Evolutionary conservation across 1,284 basidiomycete genomes (phyloP).

Genomic region (Bondarzewia mesenterica): DNA sequence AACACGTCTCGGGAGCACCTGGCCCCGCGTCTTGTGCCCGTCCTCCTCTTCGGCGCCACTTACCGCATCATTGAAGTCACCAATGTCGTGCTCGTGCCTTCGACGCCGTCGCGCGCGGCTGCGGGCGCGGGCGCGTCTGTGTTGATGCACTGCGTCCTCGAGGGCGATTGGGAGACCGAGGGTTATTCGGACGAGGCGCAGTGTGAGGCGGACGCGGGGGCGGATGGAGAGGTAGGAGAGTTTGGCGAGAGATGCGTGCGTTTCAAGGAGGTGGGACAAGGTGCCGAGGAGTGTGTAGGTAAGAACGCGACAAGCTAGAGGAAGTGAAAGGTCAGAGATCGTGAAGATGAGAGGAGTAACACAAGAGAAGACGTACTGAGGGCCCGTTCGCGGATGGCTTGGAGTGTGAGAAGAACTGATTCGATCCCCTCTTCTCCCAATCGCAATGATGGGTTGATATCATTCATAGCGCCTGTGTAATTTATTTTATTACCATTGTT

Average conservation of each 20-base stretch:
- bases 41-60: slow-evolving; percentile 12
- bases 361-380: slow-evolving; percentile 40
- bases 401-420: slow-evolving; percentile 52
- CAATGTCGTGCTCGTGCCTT: slow-evolving; percentile 11
- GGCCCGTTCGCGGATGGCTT: slow-evolving; percentile 57
- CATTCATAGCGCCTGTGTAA: slow-evolving; percentile 55
- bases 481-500: background rate
- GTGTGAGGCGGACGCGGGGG: slow-evolving; percentile 68
- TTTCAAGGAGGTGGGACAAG: slow-evolving; percentile 66
- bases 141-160: slow-evolving; percentile 53
- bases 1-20: slow-evolving; percentile 48
- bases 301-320: slow-evolving; percentile 70
- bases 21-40: slow-evolving; percentile 12
- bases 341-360: background rate
- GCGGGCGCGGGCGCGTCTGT: slow-evolving; percentile 15
- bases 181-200: slow-evolving; percentile 76
- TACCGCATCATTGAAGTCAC: slow-evolving; percentile 8
- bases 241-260: slow-evolving; percentile 68
- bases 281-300: slow-evolving; percentile 68
- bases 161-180: slow-evolving; percentile 71
- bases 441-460: slow-evolving; percentile 61
- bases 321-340: slow-evolving; percentile 1
- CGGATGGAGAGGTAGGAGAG: slow-evolving; percentile 75
- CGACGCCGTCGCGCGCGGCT: slow-evolving; percentile 10
- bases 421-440: slow-evolving; percentile 69